Conservation (phyloP, 345 rosid genomes). For the Kernera saxatilis region DNA sequence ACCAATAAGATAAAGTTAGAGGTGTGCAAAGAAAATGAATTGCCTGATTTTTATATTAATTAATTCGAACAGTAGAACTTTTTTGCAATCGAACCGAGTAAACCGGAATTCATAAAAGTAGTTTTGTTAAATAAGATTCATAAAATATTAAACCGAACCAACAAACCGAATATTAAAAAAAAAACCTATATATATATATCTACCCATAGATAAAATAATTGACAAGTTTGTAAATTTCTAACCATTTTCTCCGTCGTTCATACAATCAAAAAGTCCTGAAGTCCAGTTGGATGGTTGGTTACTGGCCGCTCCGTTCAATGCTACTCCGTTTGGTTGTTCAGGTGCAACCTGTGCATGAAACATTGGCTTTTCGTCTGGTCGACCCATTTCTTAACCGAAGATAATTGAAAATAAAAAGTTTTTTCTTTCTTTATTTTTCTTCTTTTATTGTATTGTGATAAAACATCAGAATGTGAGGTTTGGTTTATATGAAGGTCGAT, state of each 20-base stretch:
- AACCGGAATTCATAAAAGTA: no score
- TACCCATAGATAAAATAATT: background rate
- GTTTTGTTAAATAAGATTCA: background rate
- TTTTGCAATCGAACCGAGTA: background rate
- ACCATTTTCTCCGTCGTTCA: constrained; percentile 65
- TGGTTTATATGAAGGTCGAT: background rate
- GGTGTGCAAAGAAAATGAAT: background rate
- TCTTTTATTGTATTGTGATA: background rate
- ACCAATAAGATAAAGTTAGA: background rate
- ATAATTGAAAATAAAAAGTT: background rate
- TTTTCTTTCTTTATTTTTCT: background rate
- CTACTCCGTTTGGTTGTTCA: background rate
- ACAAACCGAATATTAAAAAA: no score
- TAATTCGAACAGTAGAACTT: no score
- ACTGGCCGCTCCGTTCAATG: background rate
- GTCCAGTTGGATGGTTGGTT: constrained; percentile 39
- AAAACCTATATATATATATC: no score
- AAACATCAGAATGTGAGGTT: background rate
- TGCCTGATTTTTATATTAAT: no score
- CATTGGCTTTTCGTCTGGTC: constrained; percentile 6
- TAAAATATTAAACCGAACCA: no score
- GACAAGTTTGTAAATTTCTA: background rate
- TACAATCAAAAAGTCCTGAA: constrained; percentile 59
- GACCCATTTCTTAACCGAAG: constrained; percentile 19
- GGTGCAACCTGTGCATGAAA: background rate